Percentiles rank a stretch among this genome's conserved stretches.
phyloP scores from a whole-genome alignment of 768 basidiomycete species.

The Pleurotus tuoliensis region DNA sequence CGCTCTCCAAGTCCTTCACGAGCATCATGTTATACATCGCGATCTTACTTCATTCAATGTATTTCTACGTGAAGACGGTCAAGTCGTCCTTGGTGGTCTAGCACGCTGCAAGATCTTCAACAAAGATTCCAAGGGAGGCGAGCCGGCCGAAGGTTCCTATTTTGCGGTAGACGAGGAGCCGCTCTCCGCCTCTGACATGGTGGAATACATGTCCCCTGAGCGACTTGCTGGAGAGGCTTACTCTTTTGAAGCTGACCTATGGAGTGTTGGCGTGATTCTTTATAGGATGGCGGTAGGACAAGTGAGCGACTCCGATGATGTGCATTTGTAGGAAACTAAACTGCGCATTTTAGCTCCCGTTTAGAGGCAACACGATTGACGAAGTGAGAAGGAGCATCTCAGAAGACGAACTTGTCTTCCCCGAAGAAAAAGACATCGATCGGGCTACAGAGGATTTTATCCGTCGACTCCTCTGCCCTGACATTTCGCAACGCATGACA shows the following conservation, averaged over 20 bases:
- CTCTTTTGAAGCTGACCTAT: conserved; percentile 1
- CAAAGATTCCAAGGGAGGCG: neutral
- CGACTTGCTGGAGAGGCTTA: neutral
- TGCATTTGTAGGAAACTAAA: no score
- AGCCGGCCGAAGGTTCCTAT: neutral
- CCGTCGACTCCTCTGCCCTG: neutral
- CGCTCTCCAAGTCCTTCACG: neutral
- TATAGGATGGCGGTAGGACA: neutral
- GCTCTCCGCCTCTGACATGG: neutral
- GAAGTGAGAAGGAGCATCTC: neutral
- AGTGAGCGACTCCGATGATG: neutral
- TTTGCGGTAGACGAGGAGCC: neutral
- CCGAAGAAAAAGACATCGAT: neutral
- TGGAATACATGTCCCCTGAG: conserved; percentile 6
- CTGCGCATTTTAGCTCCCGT: neutral
- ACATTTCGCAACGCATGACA: neutral
- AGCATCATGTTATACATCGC: neutral
- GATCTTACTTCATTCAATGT: conserved; percentile 1
- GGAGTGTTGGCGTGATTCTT: conserved; percentile 1
- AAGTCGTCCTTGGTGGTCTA: conserved; percentile 1
- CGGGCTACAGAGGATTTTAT: neutral
- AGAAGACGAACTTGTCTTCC: neutral
- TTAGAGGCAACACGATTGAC: neutral
- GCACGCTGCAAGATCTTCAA: neutral
- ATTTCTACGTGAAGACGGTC: conserved; percentile 4